Base-by-base conservation (phyloP, 371 early-diverging fungal genomes). In the Rozella allomycis region DNA sequence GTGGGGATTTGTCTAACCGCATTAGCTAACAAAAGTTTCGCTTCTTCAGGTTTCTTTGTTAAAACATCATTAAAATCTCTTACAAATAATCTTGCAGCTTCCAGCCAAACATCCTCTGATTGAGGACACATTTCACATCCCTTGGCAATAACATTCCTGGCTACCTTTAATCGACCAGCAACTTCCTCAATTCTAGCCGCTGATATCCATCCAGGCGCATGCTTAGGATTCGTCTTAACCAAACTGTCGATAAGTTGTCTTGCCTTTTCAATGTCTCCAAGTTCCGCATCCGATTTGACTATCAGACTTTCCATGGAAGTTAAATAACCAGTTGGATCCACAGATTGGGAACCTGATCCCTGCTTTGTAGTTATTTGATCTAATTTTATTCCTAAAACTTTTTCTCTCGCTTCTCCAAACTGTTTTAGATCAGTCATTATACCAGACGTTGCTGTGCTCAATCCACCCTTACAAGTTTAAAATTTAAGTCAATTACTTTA, bases 141-240 rank as follows among this genome's bases (percentile, higher is more conserved):
- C 43, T 83, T 71, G 8, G 78, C 70, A 40, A 91, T 83, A 12
- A 76, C 55, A 22, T 62, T 67, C 17, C 91, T 57, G 4, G 96
- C 96, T 13, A 74, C 70, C 2, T 63, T 60, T 26, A 69, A 47
- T 41, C 86, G 76, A 11, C 78, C 75, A 1, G 87, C 85, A 0
- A 77, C 70, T 45, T 94, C 90, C 48, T 94, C 96, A 26, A 91
- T 48, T 35, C 93, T 72, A 13, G 96, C 93, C 7, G 87, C 85
- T 2, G 91, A 91, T 47, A 91, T 88, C 93, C 96, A 94, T 23
- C 86, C 87, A 11, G 91, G 83, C 3, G 86, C 86, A 39, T 87
- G 79, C 38, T 75, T 79, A 2, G 90, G 90, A 50, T 88, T 90
- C 0, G 93, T 78, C 3, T 66, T 69, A 20, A 74, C 85, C 20